These are phyloP conservation scores for Penicillium lividum DNA, from an alignment of 495 filamentous ascomycete species.

Conservation along the genomic window DNA sequence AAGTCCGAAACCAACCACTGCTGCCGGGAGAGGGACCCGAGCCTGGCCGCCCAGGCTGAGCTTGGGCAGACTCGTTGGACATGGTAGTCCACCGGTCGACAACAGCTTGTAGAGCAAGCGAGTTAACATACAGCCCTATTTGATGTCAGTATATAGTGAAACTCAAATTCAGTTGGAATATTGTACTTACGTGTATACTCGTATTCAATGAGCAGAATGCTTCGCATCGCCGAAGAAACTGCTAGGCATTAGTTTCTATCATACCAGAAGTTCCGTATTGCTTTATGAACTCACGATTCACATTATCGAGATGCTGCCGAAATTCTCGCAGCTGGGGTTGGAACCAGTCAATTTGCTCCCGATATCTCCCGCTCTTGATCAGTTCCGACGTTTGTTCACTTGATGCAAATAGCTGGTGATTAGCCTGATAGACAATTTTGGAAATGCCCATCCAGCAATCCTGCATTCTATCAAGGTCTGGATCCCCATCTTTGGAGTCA, in stretches of 20 bases:
- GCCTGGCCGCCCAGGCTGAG: constrained; percentile 41
- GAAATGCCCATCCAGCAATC: constrained; percentile 92
- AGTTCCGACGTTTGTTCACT: constrained; percentile 81
- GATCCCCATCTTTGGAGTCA: constrained; percentile 31
- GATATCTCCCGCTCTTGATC: constrained; percentile 82
- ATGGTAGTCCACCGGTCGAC: constrained; percentile 87
- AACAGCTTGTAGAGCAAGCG: constrained; percentile 88
- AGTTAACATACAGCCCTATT: constrained; percentile 78
- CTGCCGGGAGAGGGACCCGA: constrained; percentile 34
- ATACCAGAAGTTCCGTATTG: background rate
- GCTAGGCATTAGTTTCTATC: constrained; percentile 23
- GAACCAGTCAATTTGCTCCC: constrained; percentile 74
- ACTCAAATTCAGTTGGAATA: background rate
- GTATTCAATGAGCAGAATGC: constrained; percentile 87
- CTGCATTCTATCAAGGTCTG: constrained; percentile 61
- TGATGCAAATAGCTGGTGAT: constrained; percentile 80
- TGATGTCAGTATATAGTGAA: constrained; percentile 14
- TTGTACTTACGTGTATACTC: constrained; percentile 70
- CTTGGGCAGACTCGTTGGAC: constrained; percentile 54
- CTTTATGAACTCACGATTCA: constrained; percentile 40
- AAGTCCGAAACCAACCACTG: constrained; percentile 48
- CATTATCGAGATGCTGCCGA: constrained; percentile 71
- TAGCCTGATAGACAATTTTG: constrained; percentile 83
- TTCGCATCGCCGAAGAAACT: constrained; percentile 75
- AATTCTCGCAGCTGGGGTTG: constrained; percentile 74